Evolutionary conservation across 2,329 filamentous ascomycete species (phyloP).

Genomic region (Chalaropsis ovoidea): DNA sequence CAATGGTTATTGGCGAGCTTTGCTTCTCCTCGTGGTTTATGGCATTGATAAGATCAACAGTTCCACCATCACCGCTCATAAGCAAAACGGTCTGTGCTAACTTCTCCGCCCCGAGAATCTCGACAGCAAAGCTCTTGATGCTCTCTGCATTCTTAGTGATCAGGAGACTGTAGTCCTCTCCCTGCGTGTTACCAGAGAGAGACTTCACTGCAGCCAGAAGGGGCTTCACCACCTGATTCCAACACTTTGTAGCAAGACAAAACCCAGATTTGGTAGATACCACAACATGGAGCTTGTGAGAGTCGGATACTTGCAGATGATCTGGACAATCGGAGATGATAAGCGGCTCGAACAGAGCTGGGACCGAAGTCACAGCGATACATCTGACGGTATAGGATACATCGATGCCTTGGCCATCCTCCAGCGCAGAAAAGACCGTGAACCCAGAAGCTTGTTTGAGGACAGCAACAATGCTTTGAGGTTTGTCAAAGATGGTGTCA

Average conservation of each 20-base stretch:
- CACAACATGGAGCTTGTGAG: conserved; percentile 46
- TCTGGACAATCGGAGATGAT: conserved; percentile 15
- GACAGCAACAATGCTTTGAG: conserved; percentile 5
- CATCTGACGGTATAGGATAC: conserved; percentile 19
- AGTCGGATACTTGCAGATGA: conserved; percentile 26
- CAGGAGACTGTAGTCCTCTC: conserved; percentile 42
- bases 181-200: conserved; percentile 23
- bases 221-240: conserved; percentile 18
- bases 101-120: conserved; percentile 29
- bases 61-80: conserved; percentile 77
- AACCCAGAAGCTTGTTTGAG: conserved; percentile 8
- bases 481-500: conserved; percentile 9
- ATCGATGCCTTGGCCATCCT: conserved; percentile 25
- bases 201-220: conserved; percentile 17
- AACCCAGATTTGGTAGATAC: conserved; percentile 59
- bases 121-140: conserved; percentile 52
- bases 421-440: conserved; percentile 12
- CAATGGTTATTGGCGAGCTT: conserved; percentile 37
- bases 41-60: conserved; percentile 72
- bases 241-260: conserved; percentile 37
- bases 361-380: conserved; percentile 28
- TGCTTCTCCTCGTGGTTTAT: conserved; percentile 19
- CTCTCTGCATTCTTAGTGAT: conserved; percentile 54
- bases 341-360: conserved; percentile 29
- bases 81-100: conserved; percentile 54